Conservation (phyloP, 257 asterid genomes). For the Jaltomata sinuosa region DNA sequence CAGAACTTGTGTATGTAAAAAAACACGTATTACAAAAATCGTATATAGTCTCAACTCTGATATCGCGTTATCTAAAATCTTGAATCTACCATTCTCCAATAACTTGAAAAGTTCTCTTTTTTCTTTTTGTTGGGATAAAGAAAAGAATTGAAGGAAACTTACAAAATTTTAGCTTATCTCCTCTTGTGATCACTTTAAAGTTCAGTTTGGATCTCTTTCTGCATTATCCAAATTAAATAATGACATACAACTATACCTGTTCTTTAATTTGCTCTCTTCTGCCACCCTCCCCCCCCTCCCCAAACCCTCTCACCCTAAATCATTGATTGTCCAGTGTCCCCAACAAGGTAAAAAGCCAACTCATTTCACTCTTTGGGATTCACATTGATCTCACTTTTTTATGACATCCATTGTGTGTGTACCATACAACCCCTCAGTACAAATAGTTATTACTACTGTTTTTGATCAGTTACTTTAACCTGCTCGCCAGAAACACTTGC, state of each 20-base stretch:
- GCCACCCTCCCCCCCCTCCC: no score
- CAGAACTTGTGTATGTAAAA: background rate
- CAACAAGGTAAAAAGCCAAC: background rate
- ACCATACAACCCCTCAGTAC: background rate
- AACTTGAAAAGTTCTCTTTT: background rate
- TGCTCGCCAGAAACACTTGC: background rate
- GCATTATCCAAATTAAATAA: background rate
- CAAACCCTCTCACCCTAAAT: background rate
- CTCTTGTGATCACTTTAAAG: background rate
- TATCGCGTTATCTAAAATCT: background rate
- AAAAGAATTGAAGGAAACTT: background rate
- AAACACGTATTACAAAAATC: background rate
- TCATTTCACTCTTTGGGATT: background rate
- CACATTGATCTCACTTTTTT: background rate
- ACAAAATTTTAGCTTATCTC: background rate
- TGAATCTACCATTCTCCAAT: background rate
- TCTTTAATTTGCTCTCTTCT: background rate
- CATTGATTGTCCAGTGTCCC: background rate
- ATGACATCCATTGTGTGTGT: background rate
- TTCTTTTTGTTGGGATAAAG: background rate
- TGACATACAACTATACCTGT: background rate
- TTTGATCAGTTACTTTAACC: background rate
- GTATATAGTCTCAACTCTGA: background rate
- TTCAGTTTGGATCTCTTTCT: background rate
- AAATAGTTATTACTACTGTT: background rate